phyloP scores from a whole-genome alignment of 148 eudicot species.

The Camellia japonica region DNA sequence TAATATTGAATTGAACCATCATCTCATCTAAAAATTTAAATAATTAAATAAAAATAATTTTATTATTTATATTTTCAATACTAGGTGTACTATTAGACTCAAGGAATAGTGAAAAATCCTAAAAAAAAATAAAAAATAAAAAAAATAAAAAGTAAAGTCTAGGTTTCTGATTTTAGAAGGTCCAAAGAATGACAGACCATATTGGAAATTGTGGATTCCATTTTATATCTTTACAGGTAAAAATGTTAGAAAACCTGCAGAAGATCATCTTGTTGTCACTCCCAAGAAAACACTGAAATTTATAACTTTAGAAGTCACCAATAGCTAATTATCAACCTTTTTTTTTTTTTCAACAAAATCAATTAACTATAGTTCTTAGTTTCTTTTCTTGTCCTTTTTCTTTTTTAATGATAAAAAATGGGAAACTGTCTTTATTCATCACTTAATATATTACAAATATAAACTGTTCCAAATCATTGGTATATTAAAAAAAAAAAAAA shows the following conservation, averaged over 20 bases:
- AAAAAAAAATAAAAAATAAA: not conserved
- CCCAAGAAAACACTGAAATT: conserved; percentile 61
- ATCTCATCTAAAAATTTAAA: too few relatives aligned
- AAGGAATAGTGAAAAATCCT: too few relatives aligned
- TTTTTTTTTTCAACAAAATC: not conserved
- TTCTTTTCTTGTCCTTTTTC: not conserved
- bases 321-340: conserved; percentile 20
- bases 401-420: not conserved
- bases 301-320: conserved; percentile 33
- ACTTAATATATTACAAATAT: not conserved
- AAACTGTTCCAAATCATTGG: conserved; percentile 30
- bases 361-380: not conserved
- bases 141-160: not conserved
- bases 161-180: conserved; percentile 24
- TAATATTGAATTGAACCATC: too few relatives aligned
- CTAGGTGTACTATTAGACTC: too few relatives aligned
- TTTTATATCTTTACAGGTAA: not conserved
- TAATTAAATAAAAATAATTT: too few relatives aligned
- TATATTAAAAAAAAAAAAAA: not conserved
- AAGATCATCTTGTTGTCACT: conserved; percentile 31
- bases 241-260: not conserved
- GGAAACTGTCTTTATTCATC: not conserved
- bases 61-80: too few relatives aligned
- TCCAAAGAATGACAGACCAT: conserved; percentile 38
- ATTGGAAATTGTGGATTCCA: conserved; percentile 26